Base-by-base conservation (phyloP, 805 yeast genomes). In the Sugiyamaella qingdaonensis region DNA sequence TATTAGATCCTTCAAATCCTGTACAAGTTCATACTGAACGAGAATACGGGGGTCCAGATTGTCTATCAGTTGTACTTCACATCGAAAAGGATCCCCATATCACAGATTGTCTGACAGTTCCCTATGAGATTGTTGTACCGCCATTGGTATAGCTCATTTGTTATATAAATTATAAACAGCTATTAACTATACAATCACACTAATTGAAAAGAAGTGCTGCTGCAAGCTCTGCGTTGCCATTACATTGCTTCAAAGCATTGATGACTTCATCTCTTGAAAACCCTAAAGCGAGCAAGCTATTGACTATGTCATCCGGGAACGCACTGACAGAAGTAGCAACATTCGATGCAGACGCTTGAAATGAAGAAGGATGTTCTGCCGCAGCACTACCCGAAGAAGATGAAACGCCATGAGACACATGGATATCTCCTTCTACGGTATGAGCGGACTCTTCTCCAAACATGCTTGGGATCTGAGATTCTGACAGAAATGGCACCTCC, bases 161-260 rank as follows among this genome's bases (percentile, higher is more conserved):
- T 24, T 13, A 29, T 24, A 9, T 18, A 2, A 21, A n/a, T 11
- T 44, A 31, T 21, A 2, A 19, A 13, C 41, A 8, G 41, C 19
- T 31, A 24, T 21, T 19, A 37, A 37, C 4, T 37, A 14, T 37
- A 18, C 21, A 37, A n/a, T 39, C 9, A 7, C 29, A 24, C 29
- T 24, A 39, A 16, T 39, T 39, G 43, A 88, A 89, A 46, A 90
- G 71, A 46, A 86, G 62, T 1, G 95, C 81, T 0, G 97, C 97
- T 0, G 98, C 98, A 56, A 83, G 58, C 50, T 92, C 97, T 0
- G 86, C 80, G 63, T 91, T 86, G 8, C 96, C 96, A 27, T 77
- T 74, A 1, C 95, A 79, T 54, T 74, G 77, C 27, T 74, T 71
- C 49, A 92, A 71, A 0, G 97, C 96, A 2, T 68, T 62, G 2